These are phyloP conservation scores for Fagopyrum tataricum DNA, from an alignment of 148 eudicot species.

Conservation along the genomic window DNA sequence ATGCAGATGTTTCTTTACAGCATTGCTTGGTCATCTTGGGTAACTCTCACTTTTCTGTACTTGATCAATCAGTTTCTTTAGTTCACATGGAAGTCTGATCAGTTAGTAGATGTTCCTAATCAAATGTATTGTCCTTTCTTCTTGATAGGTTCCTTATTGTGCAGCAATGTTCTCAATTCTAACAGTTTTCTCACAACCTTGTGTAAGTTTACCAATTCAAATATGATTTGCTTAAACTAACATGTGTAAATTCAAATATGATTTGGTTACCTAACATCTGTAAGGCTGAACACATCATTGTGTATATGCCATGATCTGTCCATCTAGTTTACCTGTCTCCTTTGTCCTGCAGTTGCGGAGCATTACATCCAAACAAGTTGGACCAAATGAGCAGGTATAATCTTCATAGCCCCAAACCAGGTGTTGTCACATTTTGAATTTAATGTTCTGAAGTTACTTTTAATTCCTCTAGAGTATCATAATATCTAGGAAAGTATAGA, in stretches of 20 bases:
- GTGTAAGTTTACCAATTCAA: constrained; percentile 32
- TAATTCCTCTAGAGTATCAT: neutral
- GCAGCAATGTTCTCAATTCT: constrained; percentile 38
- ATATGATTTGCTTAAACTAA: neutral
- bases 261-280: neutral
- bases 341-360: constrained; percentile 39
- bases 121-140: neutral
- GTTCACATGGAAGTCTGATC: neutral
- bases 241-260: neutral
- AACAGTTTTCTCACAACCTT: constrained; percentile 38
- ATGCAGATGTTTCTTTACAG: constrained; percentile 55
- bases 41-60: constrained; percentile 15
- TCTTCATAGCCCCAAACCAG: neutral
- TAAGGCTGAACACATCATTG: neutral
- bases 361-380: constrained; percentile 63
- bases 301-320: neutral
- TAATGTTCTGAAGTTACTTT: neutral
- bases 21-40: constrained; percentile 63
- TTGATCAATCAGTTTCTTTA: neutral
- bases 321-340: neutral
- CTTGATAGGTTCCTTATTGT: constrained; percentile 47
- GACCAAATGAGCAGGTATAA: constrained; percentile 50
- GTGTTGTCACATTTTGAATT: neutral
- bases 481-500: neutral
- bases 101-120: neutral